phyloP scores from a whole-genome alignment of 129 eudicot species.

The Saussurea involucrata region DNA sequence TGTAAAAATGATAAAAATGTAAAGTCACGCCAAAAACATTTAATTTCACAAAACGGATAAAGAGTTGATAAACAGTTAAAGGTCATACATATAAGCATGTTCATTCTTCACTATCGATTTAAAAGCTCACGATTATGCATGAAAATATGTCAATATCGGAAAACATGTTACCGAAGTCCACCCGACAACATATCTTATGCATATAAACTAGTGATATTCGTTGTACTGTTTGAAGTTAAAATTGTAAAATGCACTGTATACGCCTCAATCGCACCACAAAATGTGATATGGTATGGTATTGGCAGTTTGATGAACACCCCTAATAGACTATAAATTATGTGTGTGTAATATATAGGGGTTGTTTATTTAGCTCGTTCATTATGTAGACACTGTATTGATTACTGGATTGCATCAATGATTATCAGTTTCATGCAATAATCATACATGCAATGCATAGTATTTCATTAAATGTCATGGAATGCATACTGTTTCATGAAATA shows the following conservation, averaged over 20 bases:
- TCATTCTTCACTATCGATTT: background rate
- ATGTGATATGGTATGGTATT: background rate
- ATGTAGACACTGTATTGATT: no score
- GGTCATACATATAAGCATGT: background rate
- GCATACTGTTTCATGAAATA: no score
- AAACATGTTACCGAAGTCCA: background rate
- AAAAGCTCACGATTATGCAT: background rate
- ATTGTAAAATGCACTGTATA: background rate
- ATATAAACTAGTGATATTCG: background rate
- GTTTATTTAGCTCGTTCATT: no score
- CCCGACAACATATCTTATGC: background rate
- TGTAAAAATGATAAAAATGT: background rate
- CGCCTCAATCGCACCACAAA: background rate
- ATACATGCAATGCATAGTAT: no score
- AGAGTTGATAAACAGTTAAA: background rate
- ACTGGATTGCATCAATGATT: no score
- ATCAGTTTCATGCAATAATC: no score
- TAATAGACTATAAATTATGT: no score
- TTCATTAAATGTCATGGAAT: no score
- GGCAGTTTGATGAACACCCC: background rate
- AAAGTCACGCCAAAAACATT: background rate
- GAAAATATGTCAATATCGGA: background rate
- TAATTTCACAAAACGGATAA: background rate
- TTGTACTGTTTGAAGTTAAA: background rate
- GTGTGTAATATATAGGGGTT: no score